Evolutionary conservation across 163 green algal species (phyloP), one percentile per base, ranked within the genome.

Genomic region (Scenedesmus sp.): DNA sequence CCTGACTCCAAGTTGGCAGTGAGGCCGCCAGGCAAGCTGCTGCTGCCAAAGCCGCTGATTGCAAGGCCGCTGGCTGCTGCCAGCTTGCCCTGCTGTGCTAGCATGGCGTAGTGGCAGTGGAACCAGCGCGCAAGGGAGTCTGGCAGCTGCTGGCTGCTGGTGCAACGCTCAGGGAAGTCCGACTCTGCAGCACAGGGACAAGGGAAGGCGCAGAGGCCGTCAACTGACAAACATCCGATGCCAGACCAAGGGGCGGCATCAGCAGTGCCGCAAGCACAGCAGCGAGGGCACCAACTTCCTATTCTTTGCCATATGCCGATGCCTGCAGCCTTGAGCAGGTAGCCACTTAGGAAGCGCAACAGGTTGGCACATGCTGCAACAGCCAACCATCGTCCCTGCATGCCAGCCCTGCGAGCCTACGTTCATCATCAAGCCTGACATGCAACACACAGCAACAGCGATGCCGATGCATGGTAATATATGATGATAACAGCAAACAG

Each of bases 121-220:
- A 95, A 95, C 93, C 93, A 95, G 44, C 78, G 78, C 6, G 91
- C 91, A 16, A 95, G 70, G 0, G 93, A 91, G 86, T 95, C 91
- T 22, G 83, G 7, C 43, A 51, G 53, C 37, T 56, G 76, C 53
- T 81, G 24, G 46, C 83, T 89, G 83, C 59, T 61, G 59, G 82
- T n/a, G 42, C 83, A 65, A 65, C 85, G 85, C 85, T 83, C 70
- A 1, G 70, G 9, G 15, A 89, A 24, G 56, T 40, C 15, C 16
- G 56, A 42, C 4, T 53, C 35, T 53, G 53, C 83, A 44, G 70
- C 13, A 15, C 30, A 16, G 40, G n/a, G 61, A 51, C 40, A 18
- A 40, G 9, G 20, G 7, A 76, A 1, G 65, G 7, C 30, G 40
- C 7, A 40, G 20, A 61, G 83, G 40, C 4, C 12, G 61, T 73